phyloP scores from a whole-genome alignment of 176 grass and related monocot species.

The Aegilops sharonensis region DNA sequence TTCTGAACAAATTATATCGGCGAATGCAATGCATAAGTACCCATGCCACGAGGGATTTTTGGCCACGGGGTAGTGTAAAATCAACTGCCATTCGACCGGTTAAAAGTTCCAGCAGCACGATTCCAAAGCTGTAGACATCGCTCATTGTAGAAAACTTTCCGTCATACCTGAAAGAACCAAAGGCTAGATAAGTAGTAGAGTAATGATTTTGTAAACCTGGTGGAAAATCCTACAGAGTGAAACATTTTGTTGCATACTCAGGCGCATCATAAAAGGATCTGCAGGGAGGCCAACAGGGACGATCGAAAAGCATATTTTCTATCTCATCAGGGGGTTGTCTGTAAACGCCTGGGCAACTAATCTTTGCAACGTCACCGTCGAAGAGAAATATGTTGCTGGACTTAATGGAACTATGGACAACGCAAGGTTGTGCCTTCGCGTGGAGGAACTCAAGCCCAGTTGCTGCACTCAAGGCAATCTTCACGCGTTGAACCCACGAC shows the following conservation, averaged over 20 bases:
- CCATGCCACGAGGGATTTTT: constrained; percentile 73
- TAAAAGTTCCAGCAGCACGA: constrained; percentile 8
- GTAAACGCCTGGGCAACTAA: too few species aligned
- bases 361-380: too few species aligned
- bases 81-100: constrained; percentile 60
- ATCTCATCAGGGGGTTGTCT: too few species aligned
- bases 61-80: constrained; percentile 51
- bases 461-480: constrained; percentile 49
- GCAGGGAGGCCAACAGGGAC: too few species aligned
- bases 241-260: too few species aligned
- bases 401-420: constrained; percentile 76
- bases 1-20: background rate
- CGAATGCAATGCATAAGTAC: constrained; percentile 9
- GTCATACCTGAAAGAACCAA: background rate
- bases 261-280: too few species aligned
- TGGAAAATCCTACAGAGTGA: too few species aligned
- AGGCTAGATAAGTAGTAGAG: background rate
- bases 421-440: constrained; percentile 55
- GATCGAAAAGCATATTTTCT: too few species aligned
- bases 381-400: constrained; percentile 74
- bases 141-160: background rate
- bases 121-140: too few species aligned
- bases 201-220: background rate
- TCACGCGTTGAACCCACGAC: constrained; percentile 57
- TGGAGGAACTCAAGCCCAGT: constrained; percentile 72